A percentile compares a stretch with the other conserved stretches of the same genome.
phyloP scores from a whole-genome alignment of 441 rosid genomes.

The Cnidoscolus chayamansa region DNA sequence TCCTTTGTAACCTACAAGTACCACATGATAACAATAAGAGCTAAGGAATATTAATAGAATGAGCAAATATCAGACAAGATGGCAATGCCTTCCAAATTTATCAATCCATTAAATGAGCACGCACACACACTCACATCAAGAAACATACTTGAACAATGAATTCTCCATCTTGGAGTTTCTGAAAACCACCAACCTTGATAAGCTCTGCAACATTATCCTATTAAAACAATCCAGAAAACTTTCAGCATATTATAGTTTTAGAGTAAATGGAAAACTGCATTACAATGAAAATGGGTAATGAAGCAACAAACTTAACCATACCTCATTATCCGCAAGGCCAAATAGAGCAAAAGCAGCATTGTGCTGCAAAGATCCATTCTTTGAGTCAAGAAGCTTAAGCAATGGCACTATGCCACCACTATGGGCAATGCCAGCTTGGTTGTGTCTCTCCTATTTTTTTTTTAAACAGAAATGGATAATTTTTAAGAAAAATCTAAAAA shows the following conservation, averaged over 20 bases:
- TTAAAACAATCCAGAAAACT: slow-evolving; percentile 10
- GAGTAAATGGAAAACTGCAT: background rate
- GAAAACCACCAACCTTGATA: slow-evolving; percentile 86
- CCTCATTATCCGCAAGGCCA: slow-evolving; percentile 99
- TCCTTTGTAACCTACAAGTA: slow-evolving; percentile 80
- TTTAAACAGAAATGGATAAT: too few relatives aligned
- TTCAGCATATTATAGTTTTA: background rate
- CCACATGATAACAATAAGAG: slow-evolving; percentile 6
- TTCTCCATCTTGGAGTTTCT: slow-evolving; percentile 87
- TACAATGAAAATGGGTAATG: background rate
- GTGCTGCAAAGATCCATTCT: slow-evolving; percentile 86
- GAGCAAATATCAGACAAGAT: background rate
- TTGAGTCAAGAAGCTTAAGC: slow-evolving; percentile 83
- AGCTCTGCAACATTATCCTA: slow-evolving; percentile 92
- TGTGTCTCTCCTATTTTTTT: slow-evolving; percentile 62
- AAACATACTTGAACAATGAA: slow-evolving; percentile 79
- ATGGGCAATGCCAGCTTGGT: slow-evolving; percentile 93
- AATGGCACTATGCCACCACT: slow-evolving; percentile 82
- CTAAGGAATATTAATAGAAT: background rate
- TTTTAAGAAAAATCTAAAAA: background rate
- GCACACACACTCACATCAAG: background rate
- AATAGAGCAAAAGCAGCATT: slow-evolving; percentile 96
- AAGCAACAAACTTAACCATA: slow-evolving; percentile 20
- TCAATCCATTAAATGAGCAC: background rate
- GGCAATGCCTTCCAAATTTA: background rate